Evolutionary conservation across 2,329 filamentous ascomycete species (phyloP).

Genomic region (Pyrenophora teres): DNA sequence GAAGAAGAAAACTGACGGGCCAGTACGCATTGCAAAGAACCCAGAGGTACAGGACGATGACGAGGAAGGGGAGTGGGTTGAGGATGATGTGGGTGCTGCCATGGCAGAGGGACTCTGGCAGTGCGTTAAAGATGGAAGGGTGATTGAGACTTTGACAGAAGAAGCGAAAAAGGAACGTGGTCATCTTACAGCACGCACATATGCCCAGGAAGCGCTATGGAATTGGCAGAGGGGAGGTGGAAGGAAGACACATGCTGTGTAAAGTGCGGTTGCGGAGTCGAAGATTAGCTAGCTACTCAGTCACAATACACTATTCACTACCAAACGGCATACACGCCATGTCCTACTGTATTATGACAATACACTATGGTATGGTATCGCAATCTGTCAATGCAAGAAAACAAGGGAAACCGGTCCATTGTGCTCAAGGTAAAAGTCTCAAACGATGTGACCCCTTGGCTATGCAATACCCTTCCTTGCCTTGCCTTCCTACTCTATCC

Average conservation of each 20-base stretch:
- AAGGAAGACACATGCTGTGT: slow-evolving; percentile 60
- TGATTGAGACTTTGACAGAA: slow-evolving; percentile 76
- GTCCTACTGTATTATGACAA: too few relatives aligned
- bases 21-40: slow-evolving; percentile 52
- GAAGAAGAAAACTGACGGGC: slow-evolving; percentile 49
- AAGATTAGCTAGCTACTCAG: too few relatives aligned
- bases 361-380: too few relatives aligned
- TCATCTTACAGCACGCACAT: slow-evolving; percentile 80
- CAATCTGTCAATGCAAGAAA: too few relatives aligned
- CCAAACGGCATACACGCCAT: too few relatives aligned
- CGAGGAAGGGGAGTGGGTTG: slow-evolving; percentile 38
- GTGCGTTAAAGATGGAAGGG: slow-evolving; percentile 73
- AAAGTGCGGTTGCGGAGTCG: slow-evolving; percentile 1
- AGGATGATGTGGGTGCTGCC: slow-evolving; percentile 48
- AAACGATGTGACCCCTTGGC: background rate
- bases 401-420: too few relatives aligned
- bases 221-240: slow-evolving; percentile 75
- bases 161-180: slow-evolving; percentile 71
- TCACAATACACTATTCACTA: too few relatives aligned
- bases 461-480: background rate
- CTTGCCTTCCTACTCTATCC: background rate
- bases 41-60: slow-evolving; percentile 41
- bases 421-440: too few relatives aligned
- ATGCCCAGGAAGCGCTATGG: slow-evolving; percentile 90
- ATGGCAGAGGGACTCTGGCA: slow-evolving; percentile 80